Conservation (phyloP, 352 stramenopile genomes). For the Globisporangium barbulae region DNA sequence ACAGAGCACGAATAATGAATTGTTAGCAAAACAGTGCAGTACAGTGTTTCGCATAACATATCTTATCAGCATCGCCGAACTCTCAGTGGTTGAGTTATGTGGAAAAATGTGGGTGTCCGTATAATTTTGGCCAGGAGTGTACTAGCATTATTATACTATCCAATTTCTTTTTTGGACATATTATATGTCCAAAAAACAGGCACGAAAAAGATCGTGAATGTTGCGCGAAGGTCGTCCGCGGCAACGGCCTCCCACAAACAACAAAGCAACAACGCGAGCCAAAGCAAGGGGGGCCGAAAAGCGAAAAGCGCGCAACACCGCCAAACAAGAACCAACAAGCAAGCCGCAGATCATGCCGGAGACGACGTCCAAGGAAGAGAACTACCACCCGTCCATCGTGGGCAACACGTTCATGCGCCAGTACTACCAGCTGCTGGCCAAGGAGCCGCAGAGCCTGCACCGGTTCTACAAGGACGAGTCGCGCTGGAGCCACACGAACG, state of each 20-base stretch:
- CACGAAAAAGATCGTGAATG: constrained; percentile 11
- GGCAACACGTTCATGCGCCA: constrained; percentile 88
- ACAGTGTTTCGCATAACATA: no score
- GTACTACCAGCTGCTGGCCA: constrained; percentile 88
- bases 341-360: constrained; percentile 11
- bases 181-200: background rate
- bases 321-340: background rate
- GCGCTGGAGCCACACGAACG: constrained; percentile 73
- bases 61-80: no score
- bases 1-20: no score
- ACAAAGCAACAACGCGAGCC: background rate
- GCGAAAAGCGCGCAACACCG: background rate
- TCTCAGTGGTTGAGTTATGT: no score
- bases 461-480: constrained; percentile 89
- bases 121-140: no score
- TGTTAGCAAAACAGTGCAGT: no score
- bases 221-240: constrained; percentile 5
- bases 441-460: constrained; percentile 80
- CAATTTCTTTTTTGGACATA: no score
- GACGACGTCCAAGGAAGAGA: constrained; percentile 29
- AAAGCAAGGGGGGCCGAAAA: constrained; percentile 22
- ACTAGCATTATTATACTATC: no score
- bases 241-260: background rate
- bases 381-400: constrained; percentile 59
- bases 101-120: no score